These are phyloP conservation scores for Favolaschia claudopus DNA, from an alignment of 768 basidiomycete species.

Conservation along the genomic window DNA sequence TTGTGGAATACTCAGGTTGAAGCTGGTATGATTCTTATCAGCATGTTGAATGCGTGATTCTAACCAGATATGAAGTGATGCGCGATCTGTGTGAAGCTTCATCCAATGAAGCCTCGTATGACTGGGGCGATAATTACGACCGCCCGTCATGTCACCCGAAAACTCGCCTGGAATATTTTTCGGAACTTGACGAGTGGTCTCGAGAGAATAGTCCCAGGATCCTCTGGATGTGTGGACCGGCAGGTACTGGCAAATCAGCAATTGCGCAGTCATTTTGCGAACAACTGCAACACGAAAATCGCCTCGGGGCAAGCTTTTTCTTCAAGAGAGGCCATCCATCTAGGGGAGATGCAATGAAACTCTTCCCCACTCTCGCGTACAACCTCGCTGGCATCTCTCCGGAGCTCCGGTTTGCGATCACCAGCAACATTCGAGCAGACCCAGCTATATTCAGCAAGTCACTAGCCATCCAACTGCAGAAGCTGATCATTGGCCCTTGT, in stretches of 20 bases:
- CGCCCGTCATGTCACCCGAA: too few relatives aligned
- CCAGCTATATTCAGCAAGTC: not conserved
- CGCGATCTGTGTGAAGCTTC: too few relatives aligned
- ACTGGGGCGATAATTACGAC: too few relatives aligned
- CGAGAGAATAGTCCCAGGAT: too few relatives aligned
- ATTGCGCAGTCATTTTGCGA: conserved; percentile 41
- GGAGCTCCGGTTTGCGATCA: not conserved
- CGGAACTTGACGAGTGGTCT: too few relatives aligned
- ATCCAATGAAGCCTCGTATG: too few relatives aligned
- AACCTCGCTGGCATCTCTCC: conserved; percentile 26
- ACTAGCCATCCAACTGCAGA: not conserved
- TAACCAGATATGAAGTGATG: too few relatives aligned
- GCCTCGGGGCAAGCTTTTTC: conserved; percentile 30
- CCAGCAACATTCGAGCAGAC: not conserved
- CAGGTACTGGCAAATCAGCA: conserved; percentile 37
- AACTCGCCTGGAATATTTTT: too few relatives aligned
- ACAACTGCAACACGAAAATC: not conserved
- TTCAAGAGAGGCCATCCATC: conserved; percentile 19
- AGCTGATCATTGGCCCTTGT: not conserved
- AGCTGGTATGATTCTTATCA: too few relatives aligned
- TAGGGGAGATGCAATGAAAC: not conserved
- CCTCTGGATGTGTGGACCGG: conserved; percentile 33
- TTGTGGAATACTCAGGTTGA: too few relatives aligned
- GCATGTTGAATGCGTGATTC: too few relatives aligned
- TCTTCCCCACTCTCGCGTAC: conserved; percentile 32